Base-by-base conservation (phyloP, 441 rosid species). In the Viola pubescens region DNA sequence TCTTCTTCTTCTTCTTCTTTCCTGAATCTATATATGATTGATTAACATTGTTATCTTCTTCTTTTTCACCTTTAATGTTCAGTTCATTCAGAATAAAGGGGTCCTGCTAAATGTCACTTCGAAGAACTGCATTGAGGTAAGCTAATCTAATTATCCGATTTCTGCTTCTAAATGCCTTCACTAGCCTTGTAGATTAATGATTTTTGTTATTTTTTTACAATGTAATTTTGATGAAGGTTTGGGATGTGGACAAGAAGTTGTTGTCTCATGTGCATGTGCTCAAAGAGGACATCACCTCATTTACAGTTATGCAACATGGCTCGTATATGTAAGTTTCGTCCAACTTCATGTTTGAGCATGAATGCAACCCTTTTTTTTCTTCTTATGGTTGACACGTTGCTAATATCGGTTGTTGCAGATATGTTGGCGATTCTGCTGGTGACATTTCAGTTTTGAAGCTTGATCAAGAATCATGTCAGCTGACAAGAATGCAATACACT, bases 91-190 rank as follows among this genome's bases (percentile, higher is more conserved):
- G 64, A 84, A 83, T 47, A 86, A 79, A 76, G 87, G 92, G 48
- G 52, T 87, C 58, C 87, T 92, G 69, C 69, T 89, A 55, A 89
- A 83, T 76, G 86, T 86, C 44, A 89, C 82, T 54, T 62, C 72
- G 61, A 87, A 75, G 54, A 84, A 89, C 64, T 89, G 75, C 52
- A 82, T 92, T 37, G 92, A 92, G 91, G 98, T 81, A 79, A 82
- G 84, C 61, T 56, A 5, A 4, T 9, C 42, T 10, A 55, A 46
- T 47, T 48, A 38, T 37, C 47, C 51, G 8, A 39, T 60, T 54
- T 50, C 41, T 53, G 26, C 5, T 54, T 56, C 9, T 12, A 3
- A 26, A 26, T 26, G 34, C 34, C 34, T 26, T 26, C 34, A 26
- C 2, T 26, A 26, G 3, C 34, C 2, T 26, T 26, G 34, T 2